Percentiles rank a stretch among this genome's conserved stretches.
Conservation (phyloP, 805 yeast species). For the Hanseniaspora mollemarum region DNA sequence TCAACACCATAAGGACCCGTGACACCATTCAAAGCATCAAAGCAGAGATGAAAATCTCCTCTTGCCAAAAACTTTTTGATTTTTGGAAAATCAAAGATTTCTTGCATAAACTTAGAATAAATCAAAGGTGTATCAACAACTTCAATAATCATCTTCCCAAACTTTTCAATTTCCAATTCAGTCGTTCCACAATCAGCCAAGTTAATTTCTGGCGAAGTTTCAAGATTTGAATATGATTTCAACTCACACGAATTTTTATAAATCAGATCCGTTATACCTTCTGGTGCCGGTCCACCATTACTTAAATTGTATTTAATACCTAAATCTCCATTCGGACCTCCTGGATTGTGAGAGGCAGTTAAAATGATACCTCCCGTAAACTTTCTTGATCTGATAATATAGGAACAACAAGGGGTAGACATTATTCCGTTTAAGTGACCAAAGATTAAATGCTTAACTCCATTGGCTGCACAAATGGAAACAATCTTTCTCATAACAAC, state of each 20-base stretch:
- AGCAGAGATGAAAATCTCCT: conserved; percentile 58
- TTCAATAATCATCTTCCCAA: conserved; percentile 51
- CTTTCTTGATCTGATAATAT: conserved; percentile 61
- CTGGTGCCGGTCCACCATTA: conserved; percentile 99
- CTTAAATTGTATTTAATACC: conserved; percentile 92
- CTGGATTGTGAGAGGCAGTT: conserved; percentile 96
- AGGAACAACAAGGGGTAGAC: conserved; percentile 96
- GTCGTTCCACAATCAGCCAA: conserved; percentile 43
- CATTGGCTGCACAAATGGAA: conserved; percentile 79
- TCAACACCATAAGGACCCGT: conserved; percentile 92
- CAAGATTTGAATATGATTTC: conserved; percentile 46
- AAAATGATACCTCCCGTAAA: conserved; percentile 91
- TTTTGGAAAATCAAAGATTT: conserved; percentile 75
- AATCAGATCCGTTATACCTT: conserved; percentile 78
- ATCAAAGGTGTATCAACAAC: conserved; percentile 71
- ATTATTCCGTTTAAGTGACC: conserved; percentile 73
- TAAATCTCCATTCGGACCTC: conserved; percentile 83
- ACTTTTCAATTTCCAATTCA: conserved; percentile 17
- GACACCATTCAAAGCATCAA: conserved; percentile 88
- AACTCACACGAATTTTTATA: conserved; percentile 55
- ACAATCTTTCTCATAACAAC: conserved; percentile 71
- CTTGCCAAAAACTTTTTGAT: conserved; percentile 56
- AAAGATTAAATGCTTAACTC: conserved; percentile 69
- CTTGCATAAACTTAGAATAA: conserved; percentile 67
- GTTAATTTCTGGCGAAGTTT: conserved; percentile 54